These are phyloP conservation scores for Plicaturopsis crispa DNA, from an alignment of 768 basidiomycete species.

Conservation along the genomic window DNA sequence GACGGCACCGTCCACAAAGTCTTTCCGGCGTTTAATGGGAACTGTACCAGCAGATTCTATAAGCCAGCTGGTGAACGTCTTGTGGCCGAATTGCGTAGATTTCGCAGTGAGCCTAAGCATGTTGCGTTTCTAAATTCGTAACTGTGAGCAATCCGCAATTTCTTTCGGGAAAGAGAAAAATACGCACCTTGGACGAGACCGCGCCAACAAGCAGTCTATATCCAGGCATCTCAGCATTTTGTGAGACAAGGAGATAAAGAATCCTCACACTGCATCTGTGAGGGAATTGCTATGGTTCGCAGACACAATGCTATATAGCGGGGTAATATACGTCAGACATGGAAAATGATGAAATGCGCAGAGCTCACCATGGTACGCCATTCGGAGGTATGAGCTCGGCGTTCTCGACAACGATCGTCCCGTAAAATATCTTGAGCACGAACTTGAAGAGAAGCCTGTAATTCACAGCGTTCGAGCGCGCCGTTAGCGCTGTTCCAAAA, in stretches of 20 bases:
- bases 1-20: constrained; percentile 36
- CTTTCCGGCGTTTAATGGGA: constrained; percentile 72
- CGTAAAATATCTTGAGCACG: constrained; percentile 88
- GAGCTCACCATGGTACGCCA: constrained; percentile 64
- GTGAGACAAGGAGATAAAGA: too few species aligned
- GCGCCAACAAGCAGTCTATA: constrained; percentile 64
- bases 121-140: constrained; percentile 64
- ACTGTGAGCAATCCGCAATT: too few species aligned
- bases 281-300: constrained; percentile 85
- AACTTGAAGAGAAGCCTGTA: constrained; percentile 65
- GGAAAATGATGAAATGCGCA: too few species aligned
- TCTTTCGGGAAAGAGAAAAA: too few species aligned
- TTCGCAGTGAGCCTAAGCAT: constrained; percentile 85
- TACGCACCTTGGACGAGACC: constrained; percentile 56
- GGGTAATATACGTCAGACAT: too few species aligned
- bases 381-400: constrained; percentile 59
- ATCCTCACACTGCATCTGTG: constrained; percentile 75
- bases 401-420: constrained; percentile 81
- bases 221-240: constrained; percentile 5
- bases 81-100: constrained; percentile 76
- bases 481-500: constrained; percentile 2
- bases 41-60: constrained; percentile 86
- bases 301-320: constrained; percentile 59
- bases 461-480: background rate
- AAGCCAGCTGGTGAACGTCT: constrained; percentile 84